phyloP scores from a whole-genome alignment of 1,139 yeast species.

The Kodamaea anthophila region DNA sequence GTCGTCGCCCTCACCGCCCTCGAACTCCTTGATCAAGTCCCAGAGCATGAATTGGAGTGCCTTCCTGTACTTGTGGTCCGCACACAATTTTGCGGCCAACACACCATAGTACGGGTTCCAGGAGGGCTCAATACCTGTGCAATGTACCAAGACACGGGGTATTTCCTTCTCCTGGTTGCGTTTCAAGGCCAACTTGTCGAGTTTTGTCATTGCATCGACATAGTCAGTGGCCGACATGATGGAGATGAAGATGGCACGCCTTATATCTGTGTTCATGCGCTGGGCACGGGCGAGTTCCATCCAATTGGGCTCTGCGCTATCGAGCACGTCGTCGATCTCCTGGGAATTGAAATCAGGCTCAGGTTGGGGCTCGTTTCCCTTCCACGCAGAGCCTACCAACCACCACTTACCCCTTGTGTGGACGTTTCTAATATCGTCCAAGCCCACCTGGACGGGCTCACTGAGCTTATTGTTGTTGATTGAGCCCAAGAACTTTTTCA shows the following conservation, averaged over 20 bases:
- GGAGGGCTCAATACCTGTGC: constrained; percentile 74
- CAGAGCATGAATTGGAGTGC: constrained; percentile 85
- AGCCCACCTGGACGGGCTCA: constrained; percentile 80
- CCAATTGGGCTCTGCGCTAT: constrained; percentile 80
- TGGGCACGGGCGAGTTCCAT: constrained; percentile 76
- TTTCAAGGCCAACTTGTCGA: constrained; percentile 75
- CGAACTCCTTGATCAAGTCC: constrained; percentile 79
- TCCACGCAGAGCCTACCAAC: constrained; percentile 98
- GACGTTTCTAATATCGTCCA: constrained; percentile 73
- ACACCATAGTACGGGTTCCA: constrained; percentile 90
- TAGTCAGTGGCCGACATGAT: constrained; percentile 94
- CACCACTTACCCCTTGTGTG: constrained; percentile 94
- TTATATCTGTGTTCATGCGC: constrained; percentile 90
- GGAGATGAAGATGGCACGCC: constrained; percentile 89
- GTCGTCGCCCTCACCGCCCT: constrained; percentile 29
- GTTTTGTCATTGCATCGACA: constrained; percentile 75
- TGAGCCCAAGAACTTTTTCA: constrained; percentile 64
- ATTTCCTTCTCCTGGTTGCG: constrained; percentile 84
- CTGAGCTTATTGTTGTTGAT: constrained; percentile 38
- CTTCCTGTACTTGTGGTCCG: constrained; percentile 64
- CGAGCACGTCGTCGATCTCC: constrained; percentile 51
- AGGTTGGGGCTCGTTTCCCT: constrained; percentile 39
- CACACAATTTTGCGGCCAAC: constrained; percentile 71
- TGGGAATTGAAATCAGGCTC: constrained; percentile 25
- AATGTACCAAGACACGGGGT: constrained; percentile 78